phyloP scores from a whole-genome alignment of 1,139 yeast genomes.

The Chernovozyma aurita region DNA sequence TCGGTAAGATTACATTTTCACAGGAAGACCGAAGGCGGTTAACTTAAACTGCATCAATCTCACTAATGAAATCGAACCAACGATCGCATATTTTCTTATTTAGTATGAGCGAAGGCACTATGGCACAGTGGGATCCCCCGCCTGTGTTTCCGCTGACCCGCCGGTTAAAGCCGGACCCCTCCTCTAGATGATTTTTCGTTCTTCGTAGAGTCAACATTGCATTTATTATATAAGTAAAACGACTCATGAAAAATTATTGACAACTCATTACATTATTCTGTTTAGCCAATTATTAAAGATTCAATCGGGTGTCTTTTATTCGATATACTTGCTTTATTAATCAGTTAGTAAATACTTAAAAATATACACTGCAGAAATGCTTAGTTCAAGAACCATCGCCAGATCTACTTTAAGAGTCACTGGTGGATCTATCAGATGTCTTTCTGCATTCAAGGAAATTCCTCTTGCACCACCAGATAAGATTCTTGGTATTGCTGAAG shows the following conservation, averaged over 20 bases:
- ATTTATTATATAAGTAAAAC: too few species aligned
- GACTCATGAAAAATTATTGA: too few species aligned
- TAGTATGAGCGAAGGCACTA: background rate
- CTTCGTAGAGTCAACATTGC: too few species aligned
- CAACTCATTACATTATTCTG: too few species aligned
- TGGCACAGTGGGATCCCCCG: background rate
- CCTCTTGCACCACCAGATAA: constrained; percentile 72
- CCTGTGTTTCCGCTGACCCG: constrained; percentile 2
- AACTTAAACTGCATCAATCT: background rate
- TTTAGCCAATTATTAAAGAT: too few species aligned
- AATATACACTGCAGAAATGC: too few species aligned
- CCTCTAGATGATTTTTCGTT: too few species aligned
- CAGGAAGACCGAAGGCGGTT: constrained; percentile 2
- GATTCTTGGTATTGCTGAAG: constrained; percentile 63
- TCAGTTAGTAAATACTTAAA: too few species aligned
- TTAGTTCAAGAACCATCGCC: constrained; percentile 3
- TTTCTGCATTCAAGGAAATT: constrained; percentile 27
- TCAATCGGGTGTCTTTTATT: too few species aligned
- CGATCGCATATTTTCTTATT: background rate
- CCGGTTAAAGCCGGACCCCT: constrained; percentile 6
- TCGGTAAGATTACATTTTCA: constrained; percentile 1
- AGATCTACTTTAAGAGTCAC: constrained; percentile 5
- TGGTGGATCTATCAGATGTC: constrained; percentile 13
- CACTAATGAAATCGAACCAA: background rate
- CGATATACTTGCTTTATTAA: too few species aligned